Evolutionary conservation across 345 rosid genomes (phyloP).

Genomic region (Geranium rotundifolium): DNA sequence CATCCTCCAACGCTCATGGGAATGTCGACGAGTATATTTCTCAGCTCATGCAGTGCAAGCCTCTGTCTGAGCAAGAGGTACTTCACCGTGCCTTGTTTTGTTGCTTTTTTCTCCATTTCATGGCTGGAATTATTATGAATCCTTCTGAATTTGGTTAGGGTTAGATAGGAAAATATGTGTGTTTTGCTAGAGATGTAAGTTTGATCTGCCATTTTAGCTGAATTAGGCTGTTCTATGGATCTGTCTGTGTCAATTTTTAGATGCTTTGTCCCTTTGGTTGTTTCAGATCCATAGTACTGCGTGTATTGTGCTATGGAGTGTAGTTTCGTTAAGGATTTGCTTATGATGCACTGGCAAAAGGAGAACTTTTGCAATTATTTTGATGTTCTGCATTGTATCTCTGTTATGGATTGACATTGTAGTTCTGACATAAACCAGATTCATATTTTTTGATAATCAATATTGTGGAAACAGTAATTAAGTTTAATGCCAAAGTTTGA

Average conservation of each 20-base stretch:
- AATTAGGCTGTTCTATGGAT: background rate
- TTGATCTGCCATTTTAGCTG: background rate
- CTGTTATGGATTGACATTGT: background rate
- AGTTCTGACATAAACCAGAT: background rate
- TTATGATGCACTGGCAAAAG: background rate
- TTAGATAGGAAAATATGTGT: background rate
- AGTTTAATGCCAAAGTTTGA: background rate
- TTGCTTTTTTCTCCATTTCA: too few species aligned
- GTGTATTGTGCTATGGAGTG: background rate
- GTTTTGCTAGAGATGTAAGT: background rate
- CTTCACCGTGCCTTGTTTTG: too few species aligned
- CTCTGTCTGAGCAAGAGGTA: constrained; percentile 35
- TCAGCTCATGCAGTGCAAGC: constrained; percentile 46
- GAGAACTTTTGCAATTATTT: background rate
- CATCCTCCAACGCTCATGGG: constrained; percentile 8
- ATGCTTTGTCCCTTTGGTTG: background rate
- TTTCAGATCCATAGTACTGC: background rate
- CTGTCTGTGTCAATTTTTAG: background rate
- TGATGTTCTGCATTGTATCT: background rate
- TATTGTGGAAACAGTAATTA: too few species aligned
- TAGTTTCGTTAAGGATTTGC: background rate
- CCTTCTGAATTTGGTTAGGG: too few species aligned
- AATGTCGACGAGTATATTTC: constrained; percentile 32
- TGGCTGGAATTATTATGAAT: too few species aligned
- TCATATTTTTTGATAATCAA: background rate